Base-by-base conservation (phyloP, 2,329 filamentous ascomycete species). In the Trichoderma gracile region DNA sequence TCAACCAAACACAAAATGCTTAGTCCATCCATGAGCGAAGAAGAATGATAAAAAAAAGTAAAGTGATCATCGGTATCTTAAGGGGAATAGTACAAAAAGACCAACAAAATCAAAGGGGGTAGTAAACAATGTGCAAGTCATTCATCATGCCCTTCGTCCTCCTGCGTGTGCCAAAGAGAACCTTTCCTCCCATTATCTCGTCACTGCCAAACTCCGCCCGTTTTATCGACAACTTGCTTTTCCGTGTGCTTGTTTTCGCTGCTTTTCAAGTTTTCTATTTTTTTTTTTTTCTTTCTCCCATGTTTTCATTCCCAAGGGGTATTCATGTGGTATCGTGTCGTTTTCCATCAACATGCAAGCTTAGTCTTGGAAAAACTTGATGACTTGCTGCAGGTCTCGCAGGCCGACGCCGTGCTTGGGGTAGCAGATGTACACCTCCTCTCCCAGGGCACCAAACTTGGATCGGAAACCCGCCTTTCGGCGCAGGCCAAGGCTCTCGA, bases 361-460 rank as follows among this genome's bases (percentile, higher is more conserved):
- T 60, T 59, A 86, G 68, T 91, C 91, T 77, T 94, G 90, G 76
- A 97, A 95, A 80, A 96, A 97, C 74, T 89, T 90, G 79, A 97
- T 83, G 69, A 97, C 87, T n/a, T 93, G 92, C 74, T 90, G 87
- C 67, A 93, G 87, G 49, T 93, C 93, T 67, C 88, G 86, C 52
- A 93, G 87, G 1, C 92, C 92, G 30, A 97, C 82, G 8, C 93
- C 93, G 72, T 93, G 89, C 65, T 90, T 88, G 46, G 93, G 93
- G 77, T 96, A 97, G 73, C 91, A 93, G 69, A 97, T 92, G 77
- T 92, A 97, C 30, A 94, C 87, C 54, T 90, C 87, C 72, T 97
- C 93, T 66, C 93, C 92, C 65, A 86, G 81, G 5, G 91, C 91
- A 60, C 93, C 93, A 75, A 97, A 86, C 83, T 97, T 97, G 79